Evolutionary conservation across 768 basidiomycete species (phyloP), one percentile per base, ranked within the genome.

Genomic region (Hypholoma sublateritium): DNA sequence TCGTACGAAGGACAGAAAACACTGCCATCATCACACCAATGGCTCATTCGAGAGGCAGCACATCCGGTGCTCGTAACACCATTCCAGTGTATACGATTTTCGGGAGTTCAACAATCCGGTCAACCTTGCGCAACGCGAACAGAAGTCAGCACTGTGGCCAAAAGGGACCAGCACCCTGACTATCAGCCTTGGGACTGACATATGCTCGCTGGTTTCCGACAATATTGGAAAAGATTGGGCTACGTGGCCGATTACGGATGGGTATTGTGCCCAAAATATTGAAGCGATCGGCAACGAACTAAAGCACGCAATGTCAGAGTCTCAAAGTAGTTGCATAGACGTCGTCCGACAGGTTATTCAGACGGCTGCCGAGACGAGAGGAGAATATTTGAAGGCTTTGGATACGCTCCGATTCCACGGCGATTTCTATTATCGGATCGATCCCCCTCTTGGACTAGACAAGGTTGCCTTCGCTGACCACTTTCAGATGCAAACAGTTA

Each of bases 51-150:
- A 4, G 66, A 70, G 24, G 65, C 61, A 34, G 58, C 58, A 32
- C 56, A 58, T 17, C 64, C 64, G 17, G 60, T 63, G 4, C 28
- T 62, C 6, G 61, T 64, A 9, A 62, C 65, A 2, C 56, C 58
- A 1, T 36, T 66, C 12, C 22, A 53, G 59, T n/a, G 59, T 53
- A 37, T 55, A 62, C 39, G 57, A 59, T 39, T 70, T 65, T 55
- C 60, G 59, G 3, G 69, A 69, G 0, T 69, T 65, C 52, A 67
- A 65, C 42, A 67, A 64, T 41, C 67, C 68, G 1, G 51, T 61
- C 13, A 55, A 56, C 8, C 49, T 67, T 9, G 56, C 63, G 3
- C 28, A 28, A 4, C 45, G 48, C 14, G 69, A 69, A n/a, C n/a
- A n/a, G 9, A 36, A 58, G 24, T 36, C 9, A 6, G 28, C 47